These are phyloP conservation scores for Bipolaris oryzae DNA, from an alignment of 2,329 filamentous ascomycete species.

Conservation along the genomic window DNA sequence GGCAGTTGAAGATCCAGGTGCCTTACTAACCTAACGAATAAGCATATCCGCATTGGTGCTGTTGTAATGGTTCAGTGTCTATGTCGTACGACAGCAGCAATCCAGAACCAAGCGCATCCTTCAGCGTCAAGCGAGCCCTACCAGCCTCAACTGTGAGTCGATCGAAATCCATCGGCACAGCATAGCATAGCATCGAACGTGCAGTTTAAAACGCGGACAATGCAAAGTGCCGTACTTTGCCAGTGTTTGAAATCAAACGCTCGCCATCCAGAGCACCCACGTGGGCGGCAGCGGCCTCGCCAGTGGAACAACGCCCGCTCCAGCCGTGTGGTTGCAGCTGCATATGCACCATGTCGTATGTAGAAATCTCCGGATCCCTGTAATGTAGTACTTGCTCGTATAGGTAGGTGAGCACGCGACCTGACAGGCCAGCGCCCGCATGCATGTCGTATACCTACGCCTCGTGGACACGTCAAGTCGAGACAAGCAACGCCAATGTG, in stretches of 20 bases:
- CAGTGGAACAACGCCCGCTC: slow-evolving; percentile 1
- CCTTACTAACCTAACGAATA: neutral
- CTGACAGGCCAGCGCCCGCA: neutral
- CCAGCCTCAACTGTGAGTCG: slow-evolving; percentile 7
- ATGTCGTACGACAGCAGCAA: neutral
- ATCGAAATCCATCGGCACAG: neutral
- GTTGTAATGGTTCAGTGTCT: neutral
- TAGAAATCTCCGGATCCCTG: neutral
- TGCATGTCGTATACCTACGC: neutral
- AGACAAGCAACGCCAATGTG: slow-evolving; percentile 7
- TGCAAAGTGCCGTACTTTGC: neutral
- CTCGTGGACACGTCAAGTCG: neutral
- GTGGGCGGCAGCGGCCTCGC: slow-evolving; percentile 2
- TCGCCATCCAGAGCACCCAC: slow-evolving; percentile 8
- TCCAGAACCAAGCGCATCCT: neutral
- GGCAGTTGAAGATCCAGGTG: neutral
- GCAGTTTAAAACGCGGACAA: neutral
- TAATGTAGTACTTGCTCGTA: neutral
- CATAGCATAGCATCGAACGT: neutral
- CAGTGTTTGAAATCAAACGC: neutral
- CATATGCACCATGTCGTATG: slow-evolving; percentile 4
- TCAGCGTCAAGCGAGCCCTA: slow-evolving; percentile 1
- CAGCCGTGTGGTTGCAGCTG: neutral
- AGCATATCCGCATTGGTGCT: neutral
- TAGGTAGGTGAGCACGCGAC: slow-evolving; percentile 19